These are phyloP conservation scores for Penicillium sp. DNA, from an alignment of 2,329 filamentous ascomycete genomes.

Conservation along the genomic window DNA sequence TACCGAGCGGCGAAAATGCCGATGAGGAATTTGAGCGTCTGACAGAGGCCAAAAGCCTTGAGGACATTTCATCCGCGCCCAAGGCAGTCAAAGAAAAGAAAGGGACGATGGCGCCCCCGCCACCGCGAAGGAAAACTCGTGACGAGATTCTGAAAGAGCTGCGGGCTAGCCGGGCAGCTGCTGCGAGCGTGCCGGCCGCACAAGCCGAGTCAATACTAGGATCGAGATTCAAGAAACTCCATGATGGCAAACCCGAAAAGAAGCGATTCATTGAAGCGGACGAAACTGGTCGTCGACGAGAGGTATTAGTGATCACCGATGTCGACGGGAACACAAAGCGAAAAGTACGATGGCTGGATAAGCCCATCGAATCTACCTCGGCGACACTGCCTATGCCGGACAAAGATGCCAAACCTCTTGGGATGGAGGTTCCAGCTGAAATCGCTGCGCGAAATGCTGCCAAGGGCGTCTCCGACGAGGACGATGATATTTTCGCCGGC, in stretches of 20 bases:
- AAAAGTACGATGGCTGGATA: slow-evolving; percentile 52
- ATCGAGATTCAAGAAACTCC: slow-evolving; percentile 51
- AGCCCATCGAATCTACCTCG: slow-evolving; percentile 25
- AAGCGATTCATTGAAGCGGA: slow-evolving; percentile 53
- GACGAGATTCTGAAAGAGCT: slow-evolving; percentile 56
- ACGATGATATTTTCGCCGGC: slow-evolving; percentile 59
- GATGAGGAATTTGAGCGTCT: slow-evolving; percentile 56
- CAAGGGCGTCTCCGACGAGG: slow-evolving; percentile 36
- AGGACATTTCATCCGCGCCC: slow-evolving; percentile 27
- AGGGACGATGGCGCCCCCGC: slow-evolving; percentile 47
- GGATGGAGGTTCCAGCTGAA: slow-evolving; percentile 47
- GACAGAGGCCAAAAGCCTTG: slow-evolving; percentile 35
- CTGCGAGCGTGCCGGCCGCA: slow-evolving; percentile 39
- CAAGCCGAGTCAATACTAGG: slow-evolving; percentile 49
- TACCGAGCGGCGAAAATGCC: slow-evolving; percentile 44
- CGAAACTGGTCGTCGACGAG: slow-evolving; percentile 46
- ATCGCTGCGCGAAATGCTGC: slow-evolving; percentile 34
- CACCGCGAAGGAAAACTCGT: slow-evolving; percentile 48
- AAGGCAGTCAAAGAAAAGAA: slow-evolving; percentile 42
- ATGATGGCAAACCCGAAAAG: slow-evolving; percentile 44
- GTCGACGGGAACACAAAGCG: slow-evolving; percentile 57
- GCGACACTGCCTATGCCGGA: slow-evolving; percentile 37
- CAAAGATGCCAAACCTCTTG: slow-evolving; percentile 45
- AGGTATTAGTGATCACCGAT: slow-evolving; percentile 55
- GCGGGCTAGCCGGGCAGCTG: slow-evolving; percentile 47